A percentile compares a stretch with the other conserved stretches of the same genome.
Conservation (phyloP, 306 rosid genomes). For the Adenanthera pavonina region DNA sequence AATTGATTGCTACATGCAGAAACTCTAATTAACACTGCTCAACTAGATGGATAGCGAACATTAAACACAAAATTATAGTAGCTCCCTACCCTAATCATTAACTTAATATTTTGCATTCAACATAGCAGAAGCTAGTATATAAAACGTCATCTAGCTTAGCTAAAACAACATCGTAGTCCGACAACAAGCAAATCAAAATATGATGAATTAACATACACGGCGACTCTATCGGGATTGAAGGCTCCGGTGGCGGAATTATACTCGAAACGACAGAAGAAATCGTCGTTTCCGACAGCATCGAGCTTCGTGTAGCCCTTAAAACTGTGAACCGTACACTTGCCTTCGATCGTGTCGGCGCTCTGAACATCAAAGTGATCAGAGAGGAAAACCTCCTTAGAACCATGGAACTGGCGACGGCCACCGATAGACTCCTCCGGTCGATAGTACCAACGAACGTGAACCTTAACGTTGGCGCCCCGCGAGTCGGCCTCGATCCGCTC, state of each 20-base stretch:
- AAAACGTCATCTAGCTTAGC: not conserved
- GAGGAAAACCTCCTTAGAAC: slow-evolving; percentile 92
- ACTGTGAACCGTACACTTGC: slow-evolving; percentile 89
- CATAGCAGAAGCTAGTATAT: slow-evolving; percentile 2
- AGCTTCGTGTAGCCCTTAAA: slow-evolving; percentile 94
- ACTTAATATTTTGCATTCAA: slow-evolving; percentile 11
- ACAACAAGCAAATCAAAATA: not conserved
- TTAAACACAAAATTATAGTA: slow-evolving; percentile 15
- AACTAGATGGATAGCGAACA: slow-evolving; percentile 24
- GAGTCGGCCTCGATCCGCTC: slow-evolving; percentile 95
- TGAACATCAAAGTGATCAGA: slow-evolving; percentile 93
- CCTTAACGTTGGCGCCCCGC: slow-evolving; percentile 92
- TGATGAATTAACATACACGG: slow-evolving; percentile 67
- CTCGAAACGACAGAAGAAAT: slow-evolving; percentile 98
- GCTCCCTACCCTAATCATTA: not conserved
- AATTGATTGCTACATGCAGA: slow-evolving; percentile 17
- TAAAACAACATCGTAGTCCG: not conserved
- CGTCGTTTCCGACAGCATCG: slow-evolving; percentile 96
- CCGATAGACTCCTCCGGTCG: slow-evolving; percentile 99
- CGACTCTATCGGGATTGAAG: slow-evolving; percentile 96
- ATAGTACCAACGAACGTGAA: slow-evolving; percentile 93
- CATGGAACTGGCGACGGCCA: slow-evolving; percentile 98
- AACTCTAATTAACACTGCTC: not conserved
- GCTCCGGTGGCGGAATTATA: slow-evolving; percentile 92
- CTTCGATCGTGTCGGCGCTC: slow-evolving; percentile 93